Percentiles rank a stretch among this genome's conserved stretches.
Evolutionary conservation across 805 yeast species (phyloP).

Genomic region (Candida adriatica): DNA sequence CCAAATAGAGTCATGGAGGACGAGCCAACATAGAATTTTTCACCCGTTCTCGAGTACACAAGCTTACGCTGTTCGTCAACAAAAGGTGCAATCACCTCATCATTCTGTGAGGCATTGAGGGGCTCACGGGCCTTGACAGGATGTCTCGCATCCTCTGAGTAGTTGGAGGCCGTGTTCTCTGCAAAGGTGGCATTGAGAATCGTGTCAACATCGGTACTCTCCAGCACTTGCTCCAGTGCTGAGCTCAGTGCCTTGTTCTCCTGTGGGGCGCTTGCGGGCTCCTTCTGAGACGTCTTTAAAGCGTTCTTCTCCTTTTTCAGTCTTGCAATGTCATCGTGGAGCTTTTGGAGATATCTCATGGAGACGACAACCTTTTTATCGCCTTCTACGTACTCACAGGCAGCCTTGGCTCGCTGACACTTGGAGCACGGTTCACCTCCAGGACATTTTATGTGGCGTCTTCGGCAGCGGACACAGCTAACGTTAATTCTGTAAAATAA

Average conservation of each 20-base stretch:
- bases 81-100: slow-evolving; percentile 58
- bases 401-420: slow-evolving; percentile 46
- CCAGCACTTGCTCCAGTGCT: slow-evolving; percentile 15
- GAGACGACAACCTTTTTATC: slow-evolving; percentile 70
- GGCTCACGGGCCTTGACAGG: slow-evolving; percentile 1
- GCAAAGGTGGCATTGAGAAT: slow-evolving; percentile 22
- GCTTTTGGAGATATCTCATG: slow-evolving; percentile 56
- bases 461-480: slow-evolving; percentile 59
- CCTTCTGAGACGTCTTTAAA: slow-evolving; percentile 32
- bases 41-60: slow-evolving; percentile 70
- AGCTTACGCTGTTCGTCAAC: slow-evolving; percentile 65
- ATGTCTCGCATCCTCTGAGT: slow-evolving; percentile 3
- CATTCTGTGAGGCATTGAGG: slow-evolving; percentile 1
- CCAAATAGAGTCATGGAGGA: slow-evolving; percentile 81
- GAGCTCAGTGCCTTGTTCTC: not conserved
- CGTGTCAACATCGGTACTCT: slow-evolving; percentile 18
- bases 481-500: too few species aligned
- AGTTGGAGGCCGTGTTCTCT: slow-evolving; percentile 21
- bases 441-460: slow-evolving; percentile 69
- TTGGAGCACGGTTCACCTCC: slow-evolving; percentile 70
- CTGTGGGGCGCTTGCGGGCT: slow-evolving; percentile 4
- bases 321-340: slow-evolving; percentile 61
- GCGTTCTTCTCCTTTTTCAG: slow-evolving; percentile 60
- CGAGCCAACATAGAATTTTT: slow-evolving; percentile 69
- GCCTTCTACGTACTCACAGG: slow-evolving; percentile 67